phyloP scores from a whole-genome alignment of 1,139 yeast genomes.

The Lizanozyma gosingica region DNA sequence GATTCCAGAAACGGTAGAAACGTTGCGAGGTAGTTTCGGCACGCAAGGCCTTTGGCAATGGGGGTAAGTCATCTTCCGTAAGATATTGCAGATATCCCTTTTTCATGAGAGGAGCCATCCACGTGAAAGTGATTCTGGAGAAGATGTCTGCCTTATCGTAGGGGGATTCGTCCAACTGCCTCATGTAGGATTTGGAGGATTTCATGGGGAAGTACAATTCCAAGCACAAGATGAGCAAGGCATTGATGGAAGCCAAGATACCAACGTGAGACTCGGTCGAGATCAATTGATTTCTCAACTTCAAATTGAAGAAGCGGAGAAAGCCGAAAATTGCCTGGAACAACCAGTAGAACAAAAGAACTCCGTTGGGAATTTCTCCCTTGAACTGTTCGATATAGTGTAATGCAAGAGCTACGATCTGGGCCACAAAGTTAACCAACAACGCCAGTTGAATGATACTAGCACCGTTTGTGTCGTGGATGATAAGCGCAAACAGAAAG shows the following conservation, averaged over 20 bases:
- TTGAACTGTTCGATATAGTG: slow-evolving; percentile 71
- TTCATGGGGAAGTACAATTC: slow-evolving; percentile 45
- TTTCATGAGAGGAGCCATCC: slow-evolving; percentile 92
- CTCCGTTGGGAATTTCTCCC: slow-evolving; percentile 54
- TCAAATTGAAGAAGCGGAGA: slow-evolving; percentile 37
- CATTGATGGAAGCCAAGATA: slow-evolving; percentile 39
- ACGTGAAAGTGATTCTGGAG: slow-evolving; percentile 68
- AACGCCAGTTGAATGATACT: slow-evolving; percentile 40
- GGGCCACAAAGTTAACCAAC: slow-evolving; percentile 27
- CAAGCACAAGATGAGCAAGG: slow-evolving; percentile 41
- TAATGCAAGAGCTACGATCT: slow-evolving; percentile 44
- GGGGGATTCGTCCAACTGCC: slow-evolving; percentile 44
- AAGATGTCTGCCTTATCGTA: slow-evolving; percentile 78
- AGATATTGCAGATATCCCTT: slow-evolving; percentile 70
- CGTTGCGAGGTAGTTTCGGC: slow-evolving; percentile 39
- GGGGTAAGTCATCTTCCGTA: slow-evolving; percentile 73
- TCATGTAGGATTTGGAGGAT: slow-evolving; percentile 25
- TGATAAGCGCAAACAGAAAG: slow-evolving; percentile 17
- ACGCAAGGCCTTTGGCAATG: slow-evolving; percentile 59
- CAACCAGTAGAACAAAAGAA: slow-evolving; percentile 72
- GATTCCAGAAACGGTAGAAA: slow-evolving; percentile 58
- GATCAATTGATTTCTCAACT: slow-evolving; percentile 36
- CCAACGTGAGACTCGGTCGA: slow-evolving; percentile 22
- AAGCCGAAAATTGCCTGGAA: slow-evolving; percentile 36
- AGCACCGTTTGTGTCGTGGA: slow-evolving; percentile 13